phyloP scores from a whole-genome alignment of 441 rosid genomes.

The Gossypium gossypioides region DNA sequence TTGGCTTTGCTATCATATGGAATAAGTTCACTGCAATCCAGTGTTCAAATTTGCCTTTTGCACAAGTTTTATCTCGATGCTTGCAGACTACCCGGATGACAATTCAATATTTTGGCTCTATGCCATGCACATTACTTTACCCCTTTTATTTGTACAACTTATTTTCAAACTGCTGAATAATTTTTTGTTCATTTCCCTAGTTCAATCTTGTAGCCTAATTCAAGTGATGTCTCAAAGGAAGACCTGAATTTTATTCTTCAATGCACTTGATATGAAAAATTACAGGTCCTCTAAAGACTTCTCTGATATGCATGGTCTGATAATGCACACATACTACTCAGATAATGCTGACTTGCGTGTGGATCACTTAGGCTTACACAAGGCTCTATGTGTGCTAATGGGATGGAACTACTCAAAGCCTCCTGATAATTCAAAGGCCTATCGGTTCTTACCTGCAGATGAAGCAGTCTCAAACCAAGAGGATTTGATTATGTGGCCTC shows the following conservation, averaged over 20 bases:
- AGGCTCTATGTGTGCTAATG: slow-evolving; percentile 90
- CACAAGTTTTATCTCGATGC: neutral
- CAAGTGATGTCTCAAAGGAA: slow-evolving; percentile 22
- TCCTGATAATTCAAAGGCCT: slow-evolving; percentile 81
- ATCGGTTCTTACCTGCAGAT: slow-evolving; percentile 67
- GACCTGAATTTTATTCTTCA: slow-evolving; percentile 48
- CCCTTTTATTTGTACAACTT: neutral
- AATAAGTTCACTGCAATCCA: neutral
- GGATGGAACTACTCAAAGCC: slow-evolving; percentile 83
- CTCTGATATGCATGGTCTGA: slow-evolving; percentile 81
- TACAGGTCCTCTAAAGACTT: slow-evolving; percentile 89
- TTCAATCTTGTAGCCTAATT: slow-evolving; percentile 26
- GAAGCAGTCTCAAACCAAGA: slow-evolving; percentile 76
- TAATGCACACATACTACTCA: slow-evolving; percentile 82
- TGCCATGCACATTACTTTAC: neutral
- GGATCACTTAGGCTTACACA: slow-evolving; percentile 96
- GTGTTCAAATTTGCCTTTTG: neutral
- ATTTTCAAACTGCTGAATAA: slow-evolving; percentile 7
- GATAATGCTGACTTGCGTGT: slow-evolving; percentile 67
- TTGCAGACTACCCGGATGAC: neutral
- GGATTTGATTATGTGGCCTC: slow-evolving; percentile 95
- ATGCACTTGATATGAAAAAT: slow-evolving; percentile 55
- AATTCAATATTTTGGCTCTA: neutral
- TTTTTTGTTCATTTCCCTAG: slow-evolving; percentile 17
- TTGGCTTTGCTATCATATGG: neutral